phyloP scores from a whole-genome alignment of 495 filamentous ascomycete species.

The Mycothermus thermophilus region DNA sequence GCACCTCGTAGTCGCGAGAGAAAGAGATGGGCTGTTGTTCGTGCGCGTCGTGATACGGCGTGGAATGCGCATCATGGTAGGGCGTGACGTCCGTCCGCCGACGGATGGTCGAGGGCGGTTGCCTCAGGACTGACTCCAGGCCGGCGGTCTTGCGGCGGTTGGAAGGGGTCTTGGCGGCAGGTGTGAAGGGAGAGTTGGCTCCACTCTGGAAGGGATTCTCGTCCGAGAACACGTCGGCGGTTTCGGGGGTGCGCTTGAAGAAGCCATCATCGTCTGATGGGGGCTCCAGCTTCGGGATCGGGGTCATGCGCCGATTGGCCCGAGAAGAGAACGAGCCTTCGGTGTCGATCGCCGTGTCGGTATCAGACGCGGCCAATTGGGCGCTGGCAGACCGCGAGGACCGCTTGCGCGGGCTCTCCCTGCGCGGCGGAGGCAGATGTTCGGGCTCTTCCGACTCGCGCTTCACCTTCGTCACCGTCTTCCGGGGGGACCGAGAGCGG shows the following conservation, averaged over 20 bases:
- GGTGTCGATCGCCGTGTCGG: constrained; percentile 35
- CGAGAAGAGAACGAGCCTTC: constrained; percentile 17
- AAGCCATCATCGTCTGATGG: constrained; percentile 21
- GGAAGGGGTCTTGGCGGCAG: constrained; percentile 26
- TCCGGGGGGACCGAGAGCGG: constrained; percentile 34
- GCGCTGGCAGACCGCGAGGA: constrained; percentile 35
- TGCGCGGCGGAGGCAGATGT: constrained; percentile 17
- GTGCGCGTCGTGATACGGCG: not conserved
- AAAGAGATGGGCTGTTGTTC: not conserved
- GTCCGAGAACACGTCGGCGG: constrained; percentile 55
- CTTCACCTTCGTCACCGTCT: constrained; percentile 33
- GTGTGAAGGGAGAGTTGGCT: constrained; percentile 26
- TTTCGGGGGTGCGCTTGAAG: constrained; percentile 30
- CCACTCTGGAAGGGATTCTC: constrained; percentile 97
- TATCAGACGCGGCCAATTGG: constrained; percentile 29
- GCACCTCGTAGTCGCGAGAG: constrained; percentile 37
- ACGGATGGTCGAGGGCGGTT: constrained; percentile 19
- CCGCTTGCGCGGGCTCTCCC: constrained; percentile 37
- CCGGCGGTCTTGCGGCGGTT: constrained; percentile 26
- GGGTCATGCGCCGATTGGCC: constrained; percentile 22
- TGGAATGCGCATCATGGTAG: constrained; percentile 10
- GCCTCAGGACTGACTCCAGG: constrained; percentile 10
- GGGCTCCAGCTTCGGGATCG: constrained; percentile 31
- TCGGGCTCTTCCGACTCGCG: constrained; percentile 33
- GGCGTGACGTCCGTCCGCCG: constrained; percentile 22